Base-by-base conservation (phyloP, 73 alveolate species). In the Symbiodinium pilosum region DNA sequence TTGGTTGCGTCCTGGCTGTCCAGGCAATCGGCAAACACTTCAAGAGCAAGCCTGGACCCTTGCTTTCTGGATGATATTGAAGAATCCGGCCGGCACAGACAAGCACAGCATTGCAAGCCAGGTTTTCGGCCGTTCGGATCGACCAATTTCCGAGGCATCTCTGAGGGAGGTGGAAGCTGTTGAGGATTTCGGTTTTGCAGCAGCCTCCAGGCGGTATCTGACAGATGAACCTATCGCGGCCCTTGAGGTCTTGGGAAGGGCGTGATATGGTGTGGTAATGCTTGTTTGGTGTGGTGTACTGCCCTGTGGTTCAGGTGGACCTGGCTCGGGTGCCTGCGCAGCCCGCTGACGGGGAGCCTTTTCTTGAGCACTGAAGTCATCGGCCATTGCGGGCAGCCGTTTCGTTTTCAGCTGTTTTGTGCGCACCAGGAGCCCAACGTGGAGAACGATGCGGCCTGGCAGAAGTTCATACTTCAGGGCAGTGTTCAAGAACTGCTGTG, bases 311-410 rank as follows among this genome's bases (percentile, higher is more conserved):
- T 56, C 38, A 64, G 81, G 81, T 91, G 52, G 75, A 91, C 88
- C 54, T 91, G 71, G 71, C 97, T 32, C 26, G 81, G 12, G 75
- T 91, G 42, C 97, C 97, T 0, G 36, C 87, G 39, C 89, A 68
- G 54, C 97, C 97, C 39, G 97, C 89, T 30, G 97, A 91, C 54
- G 97, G 97, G 38, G 97, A 91, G 43, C n/a, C n/a, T n/a, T n/a
- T n/a, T n/a, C n/a, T n/a, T n/a, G n/a, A n/a, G n/a, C n/a, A n/a
- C n/a, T n/a, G n/a, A n/a, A n/a, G n/a, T n/a, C n/a, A n/a, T n/a
- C n/a, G n/a, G n/a, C n/a, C n/a, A n/a, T n/a, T n/a, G n/a, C n/a
- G n/a, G n/a, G n/a, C n/a, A n/a, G n/a, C n/a, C n/a, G n/a, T n/a
- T n/a, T n/a, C n/a, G n/a, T n/a, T n/a, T n/a, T n/a, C n/a, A n/a